Conservation (phyloP, 352 stramenopile genomes). For the Thraustochytrium sp. region DNA sequence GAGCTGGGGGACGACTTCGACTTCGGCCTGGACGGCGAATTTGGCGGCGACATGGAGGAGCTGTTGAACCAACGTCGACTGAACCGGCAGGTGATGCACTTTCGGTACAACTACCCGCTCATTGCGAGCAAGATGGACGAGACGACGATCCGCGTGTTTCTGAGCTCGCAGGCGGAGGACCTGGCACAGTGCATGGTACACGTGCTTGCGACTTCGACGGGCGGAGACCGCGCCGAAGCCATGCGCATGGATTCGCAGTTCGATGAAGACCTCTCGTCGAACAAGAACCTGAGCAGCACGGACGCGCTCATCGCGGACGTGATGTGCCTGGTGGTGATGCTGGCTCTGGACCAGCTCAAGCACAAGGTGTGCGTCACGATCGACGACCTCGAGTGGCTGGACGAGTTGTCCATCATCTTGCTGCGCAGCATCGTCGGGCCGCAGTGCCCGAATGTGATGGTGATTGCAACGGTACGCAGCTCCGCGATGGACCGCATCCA, state of each 20-base stretch:
- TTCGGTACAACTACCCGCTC: conserved; percentile 27
- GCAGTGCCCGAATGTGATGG: conserved; percentile 25
- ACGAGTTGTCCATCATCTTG: not conserved
- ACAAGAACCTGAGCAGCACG: conserved; percentile 9
- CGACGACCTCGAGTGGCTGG: conserved; percentile 28
- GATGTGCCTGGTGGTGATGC: conserved; percentile 18
- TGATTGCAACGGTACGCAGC: not conserved
- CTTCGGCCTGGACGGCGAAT: not conserved
- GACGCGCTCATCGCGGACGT: conserved; percentile 28
- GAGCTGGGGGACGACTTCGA: not conserved
- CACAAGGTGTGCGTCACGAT: conserved; percentile 31
- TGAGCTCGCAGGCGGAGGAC: conserved; percentile 18
- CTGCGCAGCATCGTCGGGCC: conserved; percentile 12
- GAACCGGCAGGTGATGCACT: conserved; percentile 21
- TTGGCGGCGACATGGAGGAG: not conserved
- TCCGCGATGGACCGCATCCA: conserved; percentile 22
- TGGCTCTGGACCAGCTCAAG: conserved; percentile 4
- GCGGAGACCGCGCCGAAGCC: not conserved
- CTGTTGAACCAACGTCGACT: not conserved
- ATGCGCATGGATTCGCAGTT: conserved; percentile 4
- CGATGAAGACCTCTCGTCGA: conserved; percentile 19
- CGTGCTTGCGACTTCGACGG: not conserved
- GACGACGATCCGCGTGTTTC: conserved; percentile 29
- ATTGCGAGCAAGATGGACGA: conserved; percentile 23
- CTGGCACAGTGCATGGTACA: conserved; percentile 35